A percentile compares a stretch with the other conserved stretches of the same genome.
Conservation (phyloP, 2,329 filamentous ascomycete species). For the Talaromyces amestolkiae region DNA sequence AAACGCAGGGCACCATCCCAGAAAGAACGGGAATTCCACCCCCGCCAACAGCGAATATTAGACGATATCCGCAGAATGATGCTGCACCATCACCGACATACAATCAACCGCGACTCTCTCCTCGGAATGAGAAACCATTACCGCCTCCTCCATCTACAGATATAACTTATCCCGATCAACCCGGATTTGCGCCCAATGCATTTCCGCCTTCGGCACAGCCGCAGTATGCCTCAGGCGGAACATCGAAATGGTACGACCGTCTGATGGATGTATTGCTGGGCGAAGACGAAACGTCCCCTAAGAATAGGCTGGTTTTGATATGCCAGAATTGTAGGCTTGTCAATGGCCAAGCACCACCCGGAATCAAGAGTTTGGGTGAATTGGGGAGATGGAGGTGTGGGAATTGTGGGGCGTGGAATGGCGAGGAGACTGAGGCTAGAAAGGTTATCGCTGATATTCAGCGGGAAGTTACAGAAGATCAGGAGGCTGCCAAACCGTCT, state of each 20-base stretch:
- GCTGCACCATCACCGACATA: background rate
- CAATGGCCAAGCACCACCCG: slow-evolving; percentile 92
- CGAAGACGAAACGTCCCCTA: slow-evolving; percentile 88
- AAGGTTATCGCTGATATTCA: slow-evolving; percentile 67
- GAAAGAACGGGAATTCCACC: slow-evolving; percentile 55
- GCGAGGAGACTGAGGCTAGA: slow-evolving; percentile 71
- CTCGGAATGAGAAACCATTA: slow-evolving; percentile 4
- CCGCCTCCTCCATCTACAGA: slow-evolving; percentile 22
- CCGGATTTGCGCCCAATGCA: slow-evolving; percentile 50
- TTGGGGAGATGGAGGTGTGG: slow-evolving; percentile 86
- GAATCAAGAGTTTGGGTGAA: slow-evolving; percentile 72
- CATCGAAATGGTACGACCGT: slow-evolving; percentile 85
- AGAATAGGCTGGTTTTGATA: slow-evolving; percentile 85
- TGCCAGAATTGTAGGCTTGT: slow-evolving; percentile 80
- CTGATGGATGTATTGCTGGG: slow-evolving; percentile 88
- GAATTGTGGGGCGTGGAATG: slow-evolving; percentile 78
- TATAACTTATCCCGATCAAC: slow-evolving; percentile 31
- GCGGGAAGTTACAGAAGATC: background rate
- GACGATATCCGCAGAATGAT: slow-evolving; percentile 23
- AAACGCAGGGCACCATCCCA: background rate
- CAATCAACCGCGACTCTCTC: background rate
- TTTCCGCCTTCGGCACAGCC: slow-evolving; percentile 34
- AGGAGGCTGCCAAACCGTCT: background rate
- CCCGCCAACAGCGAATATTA: slow-evolving; percentile 65
- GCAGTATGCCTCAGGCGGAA: slow-evolving; percentile 32